Percentiles rank a stretch among this genome's conserved stretches.
These are phyloP conservation scores for Platanthera guangdongensis DNA, from an alignment of 106 monocot genomes.

Conservation along the genomic window DNA sequence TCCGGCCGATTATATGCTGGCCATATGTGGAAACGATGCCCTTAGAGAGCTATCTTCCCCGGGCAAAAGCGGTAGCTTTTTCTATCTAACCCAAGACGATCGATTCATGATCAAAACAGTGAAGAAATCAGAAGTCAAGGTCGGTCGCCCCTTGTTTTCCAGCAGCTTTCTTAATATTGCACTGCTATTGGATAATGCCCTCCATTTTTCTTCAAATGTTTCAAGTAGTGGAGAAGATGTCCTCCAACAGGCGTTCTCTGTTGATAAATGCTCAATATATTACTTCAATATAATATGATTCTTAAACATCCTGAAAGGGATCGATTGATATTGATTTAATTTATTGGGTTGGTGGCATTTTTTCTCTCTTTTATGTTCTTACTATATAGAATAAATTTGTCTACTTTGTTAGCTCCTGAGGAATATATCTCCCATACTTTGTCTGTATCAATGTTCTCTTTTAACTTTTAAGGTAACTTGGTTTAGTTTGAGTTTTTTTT, in stretches of 20 bases:
- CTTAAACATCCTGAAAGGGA: no score
- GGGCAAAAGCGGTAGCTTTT: constrained; percentile 94
- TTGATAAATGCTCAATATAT: background rate
- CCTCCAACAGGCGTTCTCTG: background rate
- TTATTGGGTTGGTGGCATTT: no score
- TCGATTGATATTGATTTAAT: no score
- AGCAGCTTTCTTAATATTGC: background rate
- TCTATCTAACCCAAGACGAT: constrained; percentile 88
- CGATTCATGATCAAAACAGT: constrained; percentile 95
- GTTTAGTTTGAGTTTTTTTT: no score
- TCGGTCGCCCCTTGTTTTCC: background rate
- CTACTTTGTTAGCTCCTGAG: no score
- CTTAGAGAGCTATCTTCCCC: constrained; percentile 84
- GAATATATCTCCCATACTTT: no score
- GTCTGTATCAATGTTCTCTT: no score
- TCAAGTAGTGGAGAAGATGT: constrained; percentile 2
- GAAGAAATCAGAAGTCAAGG: constrained; percentile 93
- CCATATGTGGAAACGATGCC: constrained; percentile 85
- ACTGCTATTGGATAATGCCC: background rate
- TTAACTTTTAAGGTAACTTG: no score
- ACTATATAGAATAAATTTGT: no score
- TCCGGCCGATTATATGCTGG: constrained; percentile 86
- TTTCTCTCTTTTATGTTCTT: no score
- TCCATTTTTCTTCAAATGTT: constrained; percentile 3
- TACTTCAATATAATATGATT: no score